Evolutionary conservation across 331 rosid species (phyloP), one percentile per base, ranked within the genome.

Genomic region (Malus hybrid): DNA sequence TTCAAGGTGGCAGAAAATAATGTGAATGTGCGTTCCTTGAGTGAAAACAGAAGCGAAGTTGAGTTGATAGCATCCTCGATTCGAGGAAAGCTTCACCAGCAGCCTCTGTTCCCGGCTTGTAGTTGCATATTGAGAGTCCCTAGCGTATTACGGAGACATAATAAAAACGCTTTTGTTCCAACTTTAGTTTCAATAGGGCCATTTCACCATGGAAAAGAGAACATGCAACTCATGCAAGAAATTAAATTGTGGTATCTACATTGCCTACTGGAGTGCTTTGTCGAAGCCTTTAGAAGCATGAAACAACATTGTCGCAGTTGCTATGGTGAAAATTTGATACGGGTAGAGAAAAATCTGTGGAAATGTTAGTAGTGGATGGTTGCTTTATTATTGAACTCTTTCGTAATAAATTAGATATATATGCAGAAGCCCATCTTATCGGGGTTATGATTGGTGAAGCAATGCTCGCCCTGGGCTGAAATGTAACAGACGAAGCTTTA

Each of bases 131-230:
- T 55, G 20, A 71, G 54, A 71, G 24, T 55, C 31, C 75, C 75
- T 1, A 61, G 36, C 0, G 32, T 27, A 10, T 7, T 71, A 1
- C 62, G 62, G 32, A n/a, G 19, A 7, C 66, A 32, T 56, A 18
- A 56, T 0, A 62, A 71, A 56, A n/a, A 56, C 6, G 75, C 3
- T 6, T 56, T 71, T 6, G 66, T 32, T 32, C 75, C 66, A 52
- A 4, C 44, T 11, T 56, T 71, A 13, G 34, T 71, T 56, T 33
- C 75, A 71, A 56, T 56, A 11, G 75, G 75, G 24, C 75, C 75
- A 34, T 55, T 71, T n/a, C 75, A 55, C 33, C 75, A 56, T 33
- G 75, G 66, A 16, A 3, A 36, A 13, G 11, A 71, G 75, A 12
- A 56, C n/a, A 19, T 54, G 75, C 5, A 33, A 71, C 33, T 1